Base-by-base conservation (phyloP, 192 early-diverging fungal species). In the Coemansia reversa region DNA sequence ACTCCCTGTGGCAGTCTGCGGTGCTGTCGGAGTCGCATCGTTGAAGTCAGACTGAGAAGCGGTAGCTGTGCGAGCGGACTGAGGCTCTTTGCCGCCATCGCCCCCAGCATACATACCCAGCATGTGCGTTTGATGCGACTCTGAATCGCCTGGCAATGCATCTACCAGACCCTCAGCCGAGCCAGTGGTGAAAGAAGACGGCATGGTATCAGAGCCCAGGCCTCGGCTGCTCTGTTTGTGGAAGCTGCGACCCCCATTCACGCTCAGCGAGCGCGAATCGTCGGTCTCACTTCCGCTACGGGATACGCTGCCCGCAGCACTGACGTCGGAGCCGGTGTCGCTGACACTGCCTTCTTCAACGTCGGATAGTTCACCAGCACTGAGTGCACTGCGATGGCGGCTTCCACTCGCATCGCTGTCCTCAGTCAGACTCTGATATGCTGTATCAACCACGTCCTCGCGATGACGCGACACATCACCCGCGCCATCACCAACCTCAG, bases 341-440 rank as follows among this genome's bases (percentile, higher is more conserved):
- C 51, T 55, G 5, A 24, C 56, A 9, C 30, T 39, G n/a, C 24
- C 58, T 18, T 47, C 62, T 16, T 25, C 55, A 28, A 27, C 55
- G 12, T 55, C 35, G 27, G n/a, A 50, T 12, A n/a, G n/a, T 35
- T n/a, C 50, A 53, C n/a, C 45, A 35, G 0, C 7, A 35, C 8
- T 11, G 11, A 32, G 7, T 48, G 9, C 51, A 4, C 53, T 9
- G 19, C 3, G 53, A 29, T 25, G 12, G 22, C 35, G 33, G 24
- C 39, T 20, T 27, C 27, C 27, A 27, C 27, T 27, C 1, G 22
- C 30, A 19, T 48, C 61, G 24, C 55, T 65, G 3, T 63, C 63
- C 42, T 75, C 73, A 45, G 66, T 75, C 33, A 75, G 58, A 6
- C 79, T 76, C 79, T 75, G 79, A 35, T 81, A 75, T 0, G 66